Evolutionary conservation across 2,329 filamentous ascomycete genomes (phyloP).

Genomic region (Phoma sp.): DNA sequence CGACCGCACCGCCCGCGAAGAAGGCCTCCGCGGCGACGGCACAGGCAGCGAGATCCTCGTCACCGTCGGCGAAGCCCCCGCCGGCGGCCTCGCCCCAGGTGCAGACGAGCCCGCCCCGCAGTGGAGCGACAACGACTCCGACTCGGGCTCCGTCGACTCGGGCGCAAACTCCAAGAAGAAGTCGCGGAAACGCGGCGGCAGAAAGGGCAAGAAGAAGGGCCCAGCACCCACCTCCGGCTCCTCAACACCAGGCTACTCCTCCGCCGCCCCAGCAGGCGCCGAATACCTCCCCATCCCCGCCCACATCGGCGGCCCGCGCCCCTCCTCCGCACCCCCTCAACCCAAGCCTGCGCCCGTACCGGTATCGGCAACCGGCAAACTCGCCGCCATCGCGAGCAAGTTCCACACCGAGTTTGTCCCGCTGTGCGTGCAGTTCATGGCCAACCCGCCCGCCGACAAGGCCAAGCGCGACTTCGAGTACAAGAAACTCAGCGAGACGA

Average conservation of each 20-base stretch:
- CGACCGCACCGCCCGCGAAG: slow-evolving; percentile 63
- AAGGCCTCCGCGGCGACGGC: slow-evolving; percentile 65
- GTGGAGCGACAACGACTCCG: slow-evolving; percentile 48
- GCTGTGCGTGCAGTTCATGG: slow-evolving; percentile 67
- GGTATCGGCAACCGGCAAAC: slow-evolving; percentile 60
- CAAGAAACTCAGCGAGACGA: slow-evolving; percentile 75
- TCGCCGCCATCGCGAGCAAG: slow-evolving; percentile 70
- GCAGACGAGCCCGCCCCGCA: slow-evolving; percentile 43
- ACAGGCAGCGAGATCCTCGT: slow-evolving; percentile 67
- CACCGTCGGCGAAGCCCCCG: slow-evolving; percentile 61
- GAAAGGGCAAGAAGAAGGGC: slow-evolving; percentile 57
- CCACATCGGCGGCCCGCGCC: slow-evolving; percentile 42
- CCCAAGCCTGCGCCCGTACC: slow-evolving; percentile 45
- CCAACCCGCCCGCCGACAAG: slow-evolving; percentile 63
- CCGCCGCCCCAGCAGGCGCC: slow-evolving; percentile 39
- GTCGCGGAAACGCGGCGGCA: slow-evolving; percentile 43
- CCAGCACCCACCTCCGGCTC: slow-evolving; percentile 49
- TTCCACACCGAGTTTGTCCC: slow-evolving; percentile 72
- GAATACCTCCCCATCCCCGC: slow-evolving; percentile 50
- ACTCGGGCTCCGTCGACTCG: slow-evolving; percentile 45
- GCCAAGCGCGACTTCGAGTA: slow-evolving; percentile 78
- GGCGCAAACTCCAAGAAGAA: slow-evolving; percentile 44
- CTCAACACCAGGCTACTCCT: slow-evolving; percentile 51
- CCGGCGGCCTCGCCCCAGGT: slow-evolving; percentile 50
- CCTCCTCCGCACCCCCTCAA: slow-evolving; percentile 45